Evolutionary conservation across 192 early-diverging fungal species (phyloP), one percentile per base, ranked within the genome.

Genomic region (Backusella westeae): DNA sequence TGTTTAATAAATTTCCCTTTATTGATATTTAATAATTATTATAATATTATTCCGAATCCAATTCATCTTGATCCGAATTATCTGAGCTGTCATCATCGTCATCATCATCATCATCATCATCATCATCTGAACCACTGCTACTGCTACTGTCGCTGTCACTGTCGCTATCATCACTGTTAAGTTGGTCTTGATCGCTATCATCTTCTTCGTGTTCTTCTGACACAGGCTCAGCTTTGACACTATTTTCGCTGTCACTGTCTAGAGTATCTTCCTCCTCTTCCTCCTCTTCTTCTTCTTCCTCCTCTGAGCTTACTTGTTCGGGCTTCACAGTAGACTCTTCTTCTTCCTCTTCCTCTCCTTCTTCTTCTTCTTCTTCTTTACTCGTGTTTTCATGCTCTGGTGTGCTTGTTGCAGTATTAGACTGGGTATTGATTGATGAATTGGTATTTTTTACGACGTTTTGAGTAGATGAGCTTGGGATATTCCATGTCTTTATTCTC

Each of bases 1-100:
- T 12, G 17, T 44, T 74, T 17, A 29, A 29, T 69, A 34, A 35
- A 23, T 36, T 34, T 76, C 17, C 21, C 52, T 76, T 71, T 70
- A 32, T 52, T 52, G 10, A 10, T 39, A 39, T 39, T 39, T 39
- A 10, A 39, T 39, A 10, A 39, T 68, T 17, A 7, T 41, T 38
- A 52, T 56, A 15, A 34, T 63, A 10, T 59, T 63, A 17, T 9
- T 59, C 53, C 10, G 53, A 59, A 59, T 59, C 23, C 53, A 59
- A 59, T 59, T 59, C 53, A 23, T 59, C 53, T 23, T 59, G 52
- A 6, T 53, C 17, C 52, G 52, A 53, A 21, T 19, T 9, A 26
- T 26, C 53, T 19, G 53, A 59, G 7, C 21, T 59, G 3, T 59
- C 53, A 12, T 59, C 10, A 26, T 59, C 53, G 1, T 29, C 26